Conservation (phyloP, 495 filamentous ascomycete species). For the Bombardia bombarda region DNA sequence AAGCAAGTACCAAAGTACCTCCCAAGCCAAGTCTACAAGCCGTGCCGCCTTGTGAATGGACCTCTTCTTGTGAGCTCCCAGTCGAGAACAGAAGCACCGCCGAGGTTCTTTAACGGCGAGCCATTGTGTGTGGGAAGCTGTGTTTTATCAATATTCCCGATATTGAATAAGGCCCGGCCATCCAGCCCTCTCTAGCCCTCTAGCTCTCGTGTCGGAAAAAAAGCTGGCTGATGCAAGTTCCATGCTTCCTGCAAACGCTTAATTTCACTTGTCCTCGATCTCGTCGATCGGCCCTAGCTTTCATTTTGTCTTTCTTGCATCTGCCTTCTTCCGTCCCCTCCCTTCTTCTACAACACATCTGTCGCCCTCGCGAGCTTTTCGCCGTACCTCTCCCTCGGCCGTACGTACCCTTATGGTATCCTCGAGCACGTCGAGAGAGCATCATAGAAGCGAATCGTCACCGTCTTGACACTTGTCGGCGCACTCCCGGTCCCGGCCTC, state of each 20-base stretch:
- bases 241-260: slow-evolving; percentile 14
- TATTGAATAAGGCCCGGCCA: slow-evolving; percentile 18
- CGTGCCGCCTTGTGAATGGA: slow-evolving; percentile 7
- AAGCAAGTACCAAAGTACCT: too few relatives aligned
- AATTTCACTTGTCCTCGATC: slow-evolving; percentile 14
- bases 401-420: not conserved
- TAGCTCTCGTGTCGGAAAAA: slow-evolving; percentile 14
- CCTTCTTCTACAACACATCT: slow-evolving; percentile 10
- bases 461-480: too few relatives aligned
- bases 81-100: slow-evolving; percentile 10
- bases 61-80: slow-evolving; percentile 18
- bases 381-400: slow-evolving; percentile 1
- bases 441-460: too few relatives aligned
- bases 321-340: slow-evolving; percentile 3
- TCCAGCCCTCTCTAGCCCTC: slow-evolving; percentile 12
- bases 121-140: not conserved
- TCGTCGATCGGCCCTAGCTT: slow-evolving; percentile 9
- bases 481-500: too few relatives aligned
- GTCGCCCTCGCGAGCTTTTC: slow-evolving; percentile 1
- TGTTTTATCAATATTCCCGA: slow-evolving; percentile 20
- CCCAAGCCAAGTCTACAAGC: too few relatives aligned
- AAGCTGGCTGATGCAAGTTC: slow-evolving; percentile 9
- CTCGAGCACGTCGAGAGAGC: not conserved
- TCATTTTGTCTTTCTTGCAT: slow-evolving; percentile 7
- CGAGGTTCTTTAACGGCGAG: slow-evolving; percentile 11